These are phyloP conservation scores for Dendrocalamus latiflorus DNA, from an alignment of 202 grass and related monocot species.

Conservation along the genomic window DNA sequence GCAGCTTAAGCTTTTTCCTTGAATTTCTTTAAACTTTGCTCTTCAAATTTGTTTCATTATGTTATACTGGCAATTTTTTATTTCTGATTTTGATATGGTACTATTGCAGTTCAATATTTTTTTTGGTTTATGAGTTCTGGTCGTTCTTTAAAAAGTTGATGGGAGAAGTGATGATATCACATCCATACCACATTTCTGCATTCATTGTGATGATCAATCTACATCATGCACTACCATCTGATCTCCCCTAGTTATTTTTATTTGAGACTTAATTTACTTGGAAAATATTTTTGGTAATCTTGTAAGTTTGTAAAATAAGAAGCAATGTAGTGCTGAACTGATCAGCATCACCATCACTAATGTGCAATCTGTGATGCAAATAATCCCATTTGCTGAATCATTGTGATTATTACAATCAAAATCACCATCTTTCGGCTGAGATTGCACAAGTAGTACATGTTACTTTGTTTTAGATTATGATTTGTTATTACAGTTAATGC, in stretches of 20 bases:
- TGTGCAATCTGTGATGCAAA: constrained; percentile 53
- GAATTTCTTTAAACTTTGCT: background rate
- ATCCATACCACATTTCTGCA: constrained; percentile 53
- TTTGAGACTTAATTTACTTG: background rate
- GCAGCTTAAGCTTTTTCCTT: too few species aligned
- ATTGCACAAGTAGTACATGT: background rate
- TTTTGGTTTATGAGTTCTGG: background rate
- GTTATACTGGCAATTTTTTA: too few species aligned
- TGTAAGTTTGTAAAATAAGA: background rate
- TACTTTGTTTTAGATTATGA: background rate
- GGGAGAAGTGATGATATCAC: constrained; percentile 49
- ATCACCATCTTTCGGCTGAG: constrained; percentile 81
- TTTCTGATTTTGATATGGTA: background rate
- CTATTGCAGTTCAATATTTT: background rate
- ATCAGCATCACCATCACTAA: too few species aligned
- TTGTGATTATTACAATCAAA: constrained; percentile 41
- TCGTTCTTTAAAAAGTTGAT: too few species aligned
- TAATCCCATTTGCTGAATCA: constrained; percentile 18
- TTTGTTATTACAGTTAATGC: background rate
- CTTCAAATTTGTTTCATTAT: background rate
- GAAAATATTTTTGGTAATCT: background rate
- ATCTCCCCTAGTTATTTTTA: too few species aligned
- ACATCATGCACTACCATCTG: constrained; percentile 62
- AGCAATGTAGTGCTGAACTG: too few species aligned
- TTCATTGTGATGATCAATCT: constrained; percentile 36